These are phyloP conservation scores for Rauvolfia tetraphylla DNA, from an alignment of 257 asterid species.

Conservation along the genomic window DNA sequence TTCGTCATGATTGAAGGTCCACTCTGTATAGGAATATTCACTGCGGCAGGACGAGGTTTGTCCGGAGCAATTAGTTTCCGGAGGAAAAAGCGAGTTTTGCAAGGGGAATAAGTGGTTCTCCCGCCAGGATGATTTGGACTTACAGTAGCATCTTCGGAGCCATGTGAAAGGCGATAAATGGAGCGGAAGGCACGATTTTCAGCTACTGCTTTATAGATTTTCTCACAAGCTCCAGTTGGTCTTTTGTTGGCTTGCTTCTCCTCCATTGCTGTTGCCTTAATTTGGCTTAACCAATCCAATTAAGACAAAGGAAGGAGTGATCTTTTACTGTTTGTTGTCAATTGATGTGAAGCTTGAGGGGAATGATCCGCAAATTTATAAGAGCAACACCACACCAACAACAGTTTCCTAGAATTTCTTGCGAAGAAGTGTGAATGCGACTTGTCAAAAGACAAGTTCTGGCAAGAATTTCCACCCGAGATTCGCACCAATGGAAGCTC, in stretches of 20 bases:
- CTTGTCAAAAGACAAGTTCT: neutral
- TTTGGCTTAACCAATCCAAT: neutral
- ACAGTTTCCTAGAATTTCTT: neutral
- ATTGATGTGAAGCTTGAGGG: neutral
- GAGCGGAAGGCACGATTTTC: constrained; percentile 6
- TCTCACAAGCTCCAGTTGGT: constrained; percentile 1
- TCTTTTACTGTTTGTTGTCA: neutral
- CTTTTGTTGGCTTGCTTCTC: neutral
- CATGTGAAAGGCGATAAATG: neutral
- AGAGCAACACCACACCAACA: neutral
- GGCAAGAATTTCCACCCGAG: neutral
- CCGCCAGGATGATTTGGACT: neutral
- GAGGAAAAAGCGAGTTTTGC: constrained; percentile 2
- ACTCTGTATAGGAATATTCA: neutral
- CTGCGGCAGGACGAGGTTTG: neutral
- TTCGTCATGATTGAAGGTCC: neutral
- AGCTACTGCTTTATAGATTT: neutral
- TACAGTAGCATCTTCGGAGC: neutral
- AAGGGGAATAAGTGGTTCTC: neutral
- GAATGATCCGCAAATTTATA: neutral
- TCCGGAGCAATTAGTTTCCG: neutral
- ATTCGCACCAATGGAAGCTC: constrained; percentile 2
- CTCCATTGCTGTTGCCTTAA: constrained; percentile 2
- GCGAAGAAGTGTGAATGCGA: constrained; percentile 9
- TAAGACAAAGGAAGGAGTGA: neutral